phyloP scores from a whole-genome alignment of 495 filamentous ascomycete genomes.

The Aspergillus sclerotioniger region DNA sequence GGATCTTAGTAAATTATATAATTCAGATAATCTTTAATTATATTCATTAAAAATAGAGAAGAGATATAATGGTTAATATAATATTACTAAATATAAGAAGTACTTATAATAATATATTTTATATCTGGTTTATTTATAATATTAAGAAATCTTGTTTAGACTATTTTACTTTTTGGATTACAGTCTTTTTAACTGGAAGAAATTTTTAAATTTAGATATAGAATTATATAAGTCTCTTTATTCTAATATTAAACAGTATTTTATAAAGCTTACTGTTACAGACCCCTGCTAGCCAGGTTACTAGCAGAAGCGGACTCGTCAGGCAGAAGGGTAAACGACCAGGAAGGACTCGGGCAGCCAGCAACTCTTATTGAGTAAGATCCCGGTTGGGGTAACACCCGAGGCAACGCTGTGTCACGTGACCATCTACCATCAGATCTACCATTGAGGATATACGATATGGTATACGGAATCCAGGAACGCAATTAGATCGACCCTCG shows the following conservation, averaged over 20 bases:
- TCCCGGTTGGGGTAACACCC: too few species aligned
- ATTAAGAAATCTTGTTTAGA: slow-evolving; percentile 15
- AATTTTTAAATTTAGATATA: slow-evolving; percentile 14
- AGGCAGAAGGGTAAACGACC: too few species aligned
- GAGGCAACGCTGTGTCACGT: too few species aligned
- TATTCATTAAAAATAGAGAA: slow-evolving; percentile 17
- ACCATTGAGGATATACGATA: too few species aligned
- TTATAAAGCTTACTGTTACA: too few species aligned
- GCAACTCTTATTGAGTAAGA: too few species aligned
- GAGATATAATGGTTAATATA: slow-evolving; percentile 10
- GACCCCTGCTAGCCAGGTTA: too few species aligned
- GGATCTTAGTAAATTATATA: slow-evolving; percentile 19
- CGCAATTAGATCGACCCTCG: too few species aligned
- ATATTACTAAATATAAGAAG: slow-evolving; percentile 22
- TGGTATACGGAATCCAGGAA: too few species aligned
- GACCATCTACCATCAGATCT: too few species aligned
- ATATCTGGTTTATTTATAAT: slow-evolving; percentile 22
- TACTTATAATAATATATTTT: slow-evolving; percentile 21
- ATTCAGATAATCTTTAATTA: slow-evolving; percentile 22
- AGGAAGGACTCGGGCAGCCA: too few species aligned
- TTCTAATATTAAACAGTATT: slow-evolving; percentile 13
- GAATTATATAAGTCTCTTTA: background rate
- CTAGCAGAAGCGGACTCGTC: too few species aligned
- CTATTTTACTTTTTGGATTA: slow-evolving; percentile 8
- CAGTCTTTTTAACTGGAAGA: slow-evolving; percentile 11